Conservation (phyloP, 768 basidiomycete genomes). For the Trametopsis cervina region DNA sequence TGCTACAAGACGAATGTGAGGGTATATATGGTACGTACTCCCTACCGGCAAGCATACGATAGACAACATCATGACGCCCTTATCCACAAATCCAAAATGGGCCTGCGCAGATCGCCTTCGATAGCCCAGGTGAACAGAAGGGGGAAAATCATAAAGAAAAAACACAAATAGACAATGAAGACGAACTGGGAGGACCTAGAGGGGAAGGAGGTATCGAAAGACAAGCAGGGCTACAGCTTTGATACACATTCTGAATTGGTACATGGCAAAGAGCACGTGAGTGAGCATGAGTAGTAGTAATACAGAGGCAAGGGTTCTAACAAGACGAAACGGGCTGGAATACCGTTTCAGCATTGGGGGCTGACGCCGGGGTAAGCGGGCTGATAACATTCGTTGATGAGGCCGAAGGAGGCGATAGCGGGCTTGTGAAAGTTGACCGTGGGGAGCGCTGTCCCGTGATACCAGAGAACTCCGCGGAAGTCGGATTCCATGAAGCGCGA, state of each 20-base stretch:
- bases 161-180: no score
- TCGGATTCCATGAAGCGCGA: constrained; percentile 43
- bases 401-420: constrained; percentile 2
- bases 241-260: not conserved
- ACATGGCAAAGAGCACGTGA: not conserved
- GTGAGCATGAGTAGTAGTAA: not conserved
- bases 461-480: constrained; percentile 9
- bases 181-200: no score
- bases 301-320: not conserved
- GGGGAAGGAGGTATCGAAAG: not conserved
- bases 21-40: no score
- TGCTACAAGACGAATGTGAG: no score
- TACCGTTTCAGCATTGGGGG: not conserved
- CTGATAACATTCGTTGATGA: not conserved
- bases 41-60: no score
- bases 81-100: no score
- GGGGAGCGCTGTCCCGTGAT: constrained; percentile 1
- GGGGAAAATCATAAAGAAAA: no score
- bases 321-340: not conserved
- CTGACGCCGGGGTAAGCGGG: constrained; percentile 7
- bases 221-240: not conserved
- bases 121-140: no score
- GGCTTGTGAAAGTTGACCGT: not conserved
- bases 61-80: no score
- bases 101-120: no score